A percentile compares a stretch with the other conserved stretches of the same genome.
Conservation (phyloP, 306 rosid genomes). For the Vicia villosa region DNA sequence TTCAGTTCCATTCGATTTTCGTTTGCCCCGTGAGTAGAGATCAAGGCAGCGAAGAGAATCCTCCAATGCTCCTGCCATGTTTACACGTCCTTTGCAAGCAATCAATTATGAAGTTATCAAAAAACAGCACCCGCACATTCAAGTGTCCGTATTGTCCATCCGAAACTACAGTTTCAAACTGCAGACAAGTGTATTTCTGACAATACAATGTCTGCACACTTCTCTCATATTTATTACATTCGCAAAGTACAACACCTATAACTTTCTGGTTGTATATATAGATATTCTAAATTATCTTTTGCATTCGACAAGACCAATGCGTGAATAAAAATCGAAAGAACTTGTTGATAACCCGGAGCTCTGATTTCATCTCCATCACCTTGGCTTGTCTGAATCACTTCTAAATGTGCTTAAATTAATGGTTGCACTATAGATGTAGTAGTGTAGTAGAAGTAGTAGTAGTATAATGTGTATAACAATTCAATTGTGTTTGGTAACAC, state of each 20-base stretch:
- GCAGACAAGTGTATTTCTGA: conserved; percentile 74
- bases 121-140: conserved; percentile 67
- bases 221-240: conserved; percentile 29
- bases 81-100: conserved; percentile 90
- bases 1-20: conserved; percentile 85
- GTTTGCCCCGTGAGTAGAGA: conserved; percentile 94
- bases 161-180: conserved; percentile 59
- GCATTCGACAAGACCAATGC: conserved; percentile 37
- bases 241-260: conserved; percentile 39
- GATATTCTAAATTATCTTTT: conserved; percentile 39
- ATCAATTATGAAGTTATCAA: conserved; percentile 70
- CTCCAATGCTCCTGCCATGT: conserved; percentile 84
- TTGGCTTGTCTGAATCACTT: neutral
- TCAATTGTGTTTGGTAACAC: neutral
- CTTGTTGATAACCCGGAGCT: conserved; percentile 33
- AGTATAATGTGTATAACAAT: too few relatives aligned
- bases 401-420: neutral
- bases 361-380: neutral
- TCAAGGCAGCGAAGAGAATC: conserved; percentile 82
- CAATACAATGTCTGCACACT: conserved; percentile 28
- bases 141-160: conserved; percentile 88
- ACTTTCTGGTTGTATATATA: conserved; percentile 54
- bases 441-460: neutral
- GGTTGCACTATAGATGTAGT: neutral
- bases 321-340: conserved; percentile 42